phyloP scores from a whole-genome alignment of 2,329 filamentous ascomycete species.

The Arthrobotrys iridis region DNA sequence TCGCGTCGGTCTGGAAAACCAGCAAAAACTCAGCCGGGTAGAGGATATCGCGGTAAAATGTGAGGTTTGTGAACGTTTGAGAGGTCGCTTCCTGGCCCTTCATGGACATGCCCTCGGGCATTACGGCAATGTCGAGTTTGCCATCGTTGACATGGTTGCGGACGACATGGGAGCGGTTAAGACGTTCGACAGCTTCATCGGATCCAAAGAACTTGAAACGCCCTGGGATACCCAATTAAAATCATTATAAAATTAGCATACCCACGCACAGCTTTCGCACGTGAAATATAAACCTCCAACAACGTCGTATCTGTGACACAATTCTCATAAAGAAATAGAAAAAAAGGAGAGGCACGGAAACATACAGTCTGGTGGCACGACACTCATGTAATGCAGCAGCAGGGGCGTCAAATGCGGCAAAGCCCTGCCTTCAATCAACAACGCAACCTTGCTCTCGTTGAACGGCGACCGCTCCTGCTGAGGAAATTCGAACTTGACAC shows the following conservation, averaged over 20 bases:
- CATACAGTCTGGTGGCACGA: slow-evolving; percentile 69
- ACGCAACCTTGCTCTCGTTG: slow-evolving; percentile 67
- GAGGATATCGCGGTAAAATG: slow-evolving; percentile 63
- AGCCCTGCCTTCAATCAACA: slow-evolving; percentile 68
- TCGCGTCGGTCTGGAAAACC: slow-evolving; percentile 68
- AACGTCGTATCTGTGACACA: background rate
- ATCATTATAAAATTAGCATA: background rate
- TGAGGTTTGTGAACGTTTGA: slow-evolving; percentile 67
- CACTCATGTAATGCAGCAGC: slow-evolving; percentile 68
- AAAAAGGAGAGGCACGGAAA: slow-evolving; percentile 61
- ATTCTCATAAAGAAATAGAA: background rate
- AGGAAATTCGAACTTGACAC: slow-evolving; percentile 28
- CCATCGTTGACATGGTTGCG: slow-evolving; percentile 53
- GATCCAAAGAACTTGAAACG: slow-evolving; percentile 65
- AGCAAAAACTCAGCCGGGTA: slow-evolving; percentile 66
- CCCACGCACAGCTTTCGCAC: too few relatives aligned
- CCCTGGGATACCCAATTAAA: slow-evolving; percentile 13
- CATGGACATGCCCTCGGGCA: slow-evolving; percentile 67
- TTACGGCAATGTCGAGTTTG: slow-evolving; percentile 64
- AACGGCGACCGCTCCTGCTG: slow-evolving; percentile 60
- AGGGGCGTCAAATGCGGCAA: slow-evolving; percentile 67
- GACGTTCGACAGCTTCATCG: slow-evolving; percentile 62
- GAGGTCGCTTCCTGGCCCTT: slow-evolving; percentile 67
- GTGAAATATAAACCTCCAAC: too few relatives aligned
- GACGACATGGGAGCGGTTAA: slow-evolving; percentile 59